These are phyloP conservation scores for Neurospora intermedia DNA, from an alignment of 495 filamentous ascomycete species.

Conservation along the genomic window DNA sequence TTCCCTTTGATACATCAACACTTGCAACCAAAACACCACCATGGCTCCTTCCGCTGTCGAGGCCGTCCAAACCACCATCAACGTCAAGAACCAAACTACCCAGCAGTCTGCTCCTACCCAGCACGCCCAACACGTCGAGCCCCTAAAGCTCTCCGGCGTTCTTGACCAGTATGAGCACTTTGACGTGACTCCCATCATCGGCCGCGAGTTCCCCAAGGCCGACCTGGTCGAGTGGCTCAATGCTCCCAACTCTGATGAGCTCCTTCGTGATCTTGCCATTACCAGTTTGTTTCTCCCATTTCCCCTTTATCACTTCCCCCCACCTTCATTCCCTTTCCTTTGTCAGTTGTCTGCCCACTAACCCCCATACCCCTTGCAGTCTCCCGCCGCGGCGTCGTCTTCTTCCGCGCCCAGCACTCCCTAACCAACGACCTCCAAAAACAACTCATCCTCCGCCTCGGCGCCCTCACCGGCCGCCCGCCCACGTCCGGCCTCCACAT, in stretches of 20 bases:
- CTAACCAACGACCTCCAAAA: slow-evolving; percentile 42
- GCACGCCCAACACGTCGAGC: slow-evolving; percentile 11
- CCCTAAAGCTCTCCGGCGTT: slow-evolving; percentile 41
- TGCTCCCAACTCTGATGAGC: slow-evolving; percentile 54
- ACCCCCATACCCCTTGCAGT: slow-evolving; percentile 32
- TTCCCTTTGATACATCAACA: not conserved
- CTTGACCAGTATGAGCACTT: slow-evolving; percentile 50
- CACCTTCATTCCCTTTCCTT: slow-evolving; percentile 7
- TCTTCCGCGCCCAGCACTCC: slow-evolving; percentile 62
- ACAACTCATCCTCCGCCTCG: slow-evolving; percentile 50
- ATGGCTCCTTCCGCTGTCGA: slow-evolving; percentile 27
- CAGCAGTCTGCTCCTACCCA: not conserved
- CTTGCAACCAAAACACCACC: not conserved
- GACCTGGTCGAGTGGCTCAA: slow-evolving; percentile 52
- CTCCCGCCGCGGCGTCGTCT: slow-evolving; percentile 70
- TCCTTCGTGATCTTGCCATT: slow-evolving; percentile 58
- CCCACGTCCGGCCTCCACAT: slow-evolving; percentile 54
- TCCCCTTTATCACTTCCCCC: not conserved
- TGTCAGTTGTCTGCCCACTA: not conserved
- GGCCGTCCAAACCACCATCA: slow-evolving; percentile 4
- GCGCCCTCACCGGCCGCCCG: slow-evolving; percentile 53
- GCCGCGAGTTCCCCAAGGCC: slow-evolving; percentile 51
- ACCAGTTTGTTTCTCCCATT: slow-evolving; percentile 39
- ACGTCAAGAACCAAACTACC: not conserved
- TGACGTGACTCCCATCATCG: slow-evolving; percentile 60